phyloP scores from a whole-genome alignment of 148 eudicot species.

The Camellia lanceoleosa region DNA sequence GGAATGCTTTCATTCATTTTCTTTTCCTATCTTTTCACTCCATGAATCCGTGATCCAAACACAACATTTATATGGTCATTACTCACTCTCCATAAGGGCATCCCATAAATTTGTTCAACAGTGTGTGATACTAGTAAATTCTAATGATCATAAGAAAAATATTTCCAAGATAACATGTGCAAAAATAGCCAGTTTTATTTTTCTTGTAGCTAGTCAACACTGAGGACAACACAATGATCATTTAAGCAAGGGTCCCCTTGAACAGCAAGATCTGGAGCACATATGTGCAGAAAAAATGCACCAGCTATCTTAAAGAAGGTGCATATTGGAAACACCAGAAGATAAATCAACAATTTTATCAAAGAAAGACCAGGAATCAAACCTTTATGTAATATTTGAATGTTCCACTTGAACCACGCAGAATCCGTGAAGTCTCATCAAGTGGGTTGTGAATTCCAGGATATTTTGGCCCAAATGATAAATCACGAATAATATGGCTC shows the following conservation, averaged over 20 bases:
- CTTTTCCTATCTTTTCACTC: too few relatives aligned
- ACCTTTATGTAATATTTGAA: slow-evolving; percentile 59
- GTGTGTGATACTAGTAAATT: neutral
- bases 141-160: neutral
- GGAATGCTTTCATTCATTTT: too few relatives aligned
- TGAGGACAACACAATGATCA: neutral
- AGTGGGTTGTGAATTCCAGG: slow-evolving; percentile 97
- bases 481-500: slow-evolving; percentile 90
- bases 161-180: neutral
- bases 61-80: too few relatives aligned
- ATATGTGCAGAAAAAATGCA: neutral
- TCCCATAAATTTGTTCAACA: neutral
- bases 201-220: neutral
- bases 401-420: slow-evolving; percentile 81
- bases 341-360: neutral
- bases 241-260: neutral
- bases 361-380: too few relatives aligned
- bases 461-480: slow-evolving; percentile 95
- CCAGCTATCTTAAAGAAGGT: neutral
- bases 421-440: slow-evolving; percentile 69
- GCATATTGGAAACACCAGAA: neutral
- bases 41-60: too few relatives aligned
- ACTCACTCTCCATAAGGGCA: neutral
- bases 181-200: neutral
- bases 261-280: slow-evolving; percentile 1